phyloP scores from a whole-genome alignment of 176 grass and related monocot species.

The Hyparrhenia diplandra region DNA sequence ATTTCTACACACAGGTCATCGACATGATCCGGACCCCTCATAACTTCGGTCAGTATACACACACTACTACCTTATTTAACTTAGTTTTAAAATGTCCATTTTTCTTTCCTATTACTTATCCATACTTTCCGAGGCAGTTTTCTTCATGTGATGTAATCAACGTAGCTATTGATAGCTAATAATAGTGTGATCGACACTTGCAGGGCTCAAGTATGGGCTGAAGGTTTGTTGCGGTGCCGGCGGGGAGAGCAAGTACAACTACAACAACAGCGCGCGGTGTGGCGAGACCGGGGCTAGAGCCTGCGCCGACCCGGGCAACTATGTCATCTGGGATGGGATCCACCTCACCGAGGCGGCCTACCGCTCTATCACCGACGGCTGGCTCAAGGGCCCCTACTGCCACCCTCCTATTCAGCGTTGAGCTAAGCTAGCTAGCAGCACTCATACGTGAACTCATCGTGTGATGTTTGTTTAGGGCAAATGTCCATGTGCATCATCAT shows the following conservation, averaged over 20 bases:
- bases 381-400: slow-evolving; percentile 57
- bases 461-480: not conserved
- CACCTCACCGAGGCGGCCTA: slow-evolving; percentile 87
- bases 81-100: no score
- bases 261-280: slow-evolving; percentile 62
- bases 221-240: slow-evolving; percentile 57
- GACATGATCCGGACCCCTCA: slow-evolving; percentile 44
- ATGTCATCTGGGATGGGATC: slow-evolving; percentile 85
- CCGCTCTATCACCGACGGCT: slow-evolving; percentile 55
- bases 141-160: not conserved
- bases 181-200: not conserved
- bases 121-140: not conserved
- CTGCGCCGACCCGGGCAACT: slow-evolving; percentile 46
- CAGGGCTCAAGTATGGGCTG: slow-evolving; percentile 44
- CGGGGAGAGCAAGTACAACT: slow-evolving; percentile 63
- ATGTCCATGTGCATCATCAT: not conserved
- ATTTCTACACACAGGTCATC: slow-evolving; percentile 50
- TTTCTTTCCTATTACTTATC: no score
- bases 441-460: not conserved
- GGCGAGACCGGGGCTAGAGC: slow-evolving; percentile 44
- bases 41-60: slow-evolving; percentile 39
- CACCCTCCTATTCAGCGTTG: slow-evolving; percentile 45
- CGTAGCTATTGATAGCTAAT: not conserved
- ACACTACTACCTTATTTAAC: no score
- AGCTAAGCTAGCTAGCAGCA: not conserved